Percentiles rank a stretch among this genome's conserved stretches.
Conservation (phyloP, 2,329 filamentous ascomycete species). For the Elsinoe perseae region DNA sequence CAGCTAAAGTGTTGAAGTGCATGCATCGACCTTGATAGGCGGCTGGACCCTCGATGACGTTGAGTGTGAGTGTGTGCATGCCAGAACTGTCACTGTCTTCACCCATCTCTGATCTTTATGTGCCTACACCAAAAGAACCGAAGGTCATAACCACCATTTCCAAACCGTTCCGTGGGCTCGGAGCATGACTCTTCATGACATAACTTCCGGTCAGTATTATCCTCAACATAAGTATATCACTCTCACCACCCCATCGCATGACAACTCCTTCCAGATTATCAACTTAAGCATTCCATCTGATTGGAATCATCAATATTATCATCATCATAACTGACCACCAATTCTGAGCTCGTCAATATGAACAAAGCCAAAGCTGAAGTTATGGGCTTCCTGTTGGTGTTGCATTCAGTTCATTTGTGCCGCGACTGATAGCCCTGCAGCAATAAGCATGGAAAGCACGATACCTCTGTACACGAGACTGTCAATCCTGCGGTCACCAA, state of each 20-base stretch:
- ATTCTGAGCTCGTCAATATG: slow-evolving; percentile 36
- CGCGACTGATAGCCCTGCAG: not conserved
- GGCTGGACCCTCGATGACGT: not conserved
- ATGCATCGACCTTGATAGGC: not conserved
- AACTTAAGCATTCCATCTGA: too few species aligned
- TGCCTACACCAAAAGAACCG: not conserved
- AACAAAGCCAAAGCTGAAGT: slow-evolving; percentile 58
- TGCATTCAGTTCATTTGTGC: not conserved
- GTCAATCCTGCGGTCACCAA: slow-evolving; percentile 54
- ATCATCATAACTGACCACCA: not conserved
- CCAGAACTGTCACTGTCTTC: not conserved
- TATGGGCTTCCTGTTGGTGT: slow-evolving; percentile 46
- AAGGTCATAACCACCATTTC: not conserved
- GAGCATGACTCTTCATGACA: not conserved
- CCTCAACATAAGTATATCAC: not conserved
- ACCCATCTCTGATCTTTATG: not conserved
- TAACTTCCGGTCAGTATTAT: not conserved
- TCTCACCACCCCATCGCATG: not conserved
- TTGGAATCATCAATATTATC: not conserved
- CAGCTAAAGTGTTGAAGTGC: not conserved
- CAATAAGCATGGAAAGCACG: slow-evolving; percentile 53
- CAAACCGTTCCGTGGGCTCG: not conserved
- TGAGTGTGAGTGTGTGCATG: not conserved
- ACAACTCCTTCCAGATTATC: too few species aligned
- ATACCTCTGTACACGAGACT: slow-evolving; percentile 62